Evolutionary conservation across 768 basidiomycete species (phyloP), one percentile per base, ranked within the genome.

Genomic region (Neoboletus brunneissimus): DNA sequence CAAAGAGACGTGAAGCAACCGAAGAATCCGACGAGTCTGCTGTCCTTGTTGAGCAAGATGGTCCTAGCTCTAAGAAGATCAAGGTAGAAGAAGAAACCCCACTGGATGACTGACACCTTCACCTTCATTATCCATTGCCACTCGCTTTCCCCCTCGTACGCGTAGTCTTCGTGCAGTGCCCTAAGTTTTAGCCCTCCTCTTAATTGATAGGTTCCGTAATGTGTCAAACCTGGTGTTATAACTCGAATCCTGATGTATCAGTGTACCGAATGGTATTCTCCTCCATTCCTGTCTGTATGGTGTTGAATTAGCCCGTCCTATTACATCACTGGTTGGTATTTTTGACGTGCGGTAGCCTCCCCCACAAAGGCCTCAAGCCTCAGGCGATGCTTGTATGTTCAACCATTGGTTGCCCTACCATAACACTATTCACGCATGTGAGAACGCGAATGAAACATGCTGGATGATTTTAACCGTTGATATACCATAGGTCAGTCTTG

Each of bases 11-110:
- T 22, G 67, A 70, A 54, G 43, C 59, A 11, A 54, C 59, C 12
- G 66, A 68, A 34, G 67, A 59, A 12, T 70, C 67, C 1, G 69
- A 70, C 2, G 61, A 31, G 29, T 72, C 67, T 16, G 55, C 55
- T 31, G 58, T 70, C 31, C 55, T 72, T 10, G 52, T 71, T 22
- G 54, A 65, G 13, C 50, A 34, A 5, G 64, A 67, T 8, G 63
- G 41, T 11, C 63, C 56, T 9, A 54, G 38, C 48, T 51, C 57
- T 0, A 69, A 67, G 22, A 64, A 59, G 48, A 16, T 57, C 56
- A 69, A 71, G 45, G 48, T 52, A n/a, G 64, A 67, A 59, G 60
- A 64, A 3, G 60, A 63, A n/a, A 18, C 38, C 5, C 16, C 31
- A 7, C 45, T 12, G 20, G 23, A 41, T 3, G 10, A 54, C 23